These are phyloP conservation scores for Aspergillus sp. DNA, from an alignment of 2,329 filamentous ascomycete species.

Conservation along the genomic window DNA sequence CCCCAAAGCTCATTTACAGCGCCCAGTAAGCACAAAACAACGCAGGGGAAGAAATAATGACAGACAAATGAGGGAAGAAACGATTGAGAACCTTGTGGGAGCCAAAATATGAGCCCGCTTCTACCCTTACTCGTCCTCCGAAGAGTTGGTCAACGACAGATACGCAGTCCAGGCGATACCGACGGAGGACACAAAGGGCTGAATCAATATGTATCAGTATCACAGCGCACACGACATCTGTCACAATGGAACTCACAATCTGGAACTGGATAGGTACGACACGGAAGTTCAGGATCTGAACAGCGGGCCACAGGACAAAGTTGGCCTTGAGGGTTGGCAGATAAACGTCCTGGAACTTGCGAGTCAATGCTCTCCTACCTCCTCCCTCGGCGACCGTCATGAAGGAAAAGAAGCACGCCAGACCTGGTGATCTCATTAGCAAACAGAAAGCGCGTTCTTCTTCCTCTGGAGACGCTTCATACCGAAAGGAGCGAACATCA, in stretches of 20 bases:
- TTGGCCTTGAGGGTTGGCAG: conserved; percentile 93
- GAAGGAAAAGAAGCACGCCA: conserved; percentile 87
- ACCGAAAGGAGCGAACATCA: conserved; percentile 89
- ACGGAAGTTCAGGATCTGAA: conserved; percentile 96
- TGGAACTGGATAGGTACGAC: conserved; percentile 95
- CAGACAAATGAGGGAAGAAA: conserved; percentile 5
- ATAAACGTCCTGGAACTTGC: conserved; percentile 93
- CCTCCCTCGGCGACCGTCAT: conserved; percentile 97
- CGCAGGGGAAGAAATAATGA: conserved; percentile 6
- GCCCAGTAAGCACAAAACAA: conserved; percentile 16
- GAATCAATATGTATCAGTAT: conserved; percentile 7
- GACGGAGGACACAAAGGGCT: conserved; percentile 94
- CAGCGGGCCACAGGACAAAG: conserved; percentile 89
- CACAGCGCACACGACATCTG: background rate
- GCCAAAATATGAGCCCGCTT: background rate
- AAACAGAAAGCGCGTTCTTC: background rate
- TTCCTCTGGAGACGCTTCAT: conserved; percentile 30
- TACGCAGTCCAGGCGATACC: conserved; percentile 99
- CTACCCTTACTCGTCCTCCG: conserved; percentile 63
- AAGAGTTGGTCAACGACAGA: conserved; percentile 84
- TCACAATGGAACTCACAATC: conserved; percentile 65
- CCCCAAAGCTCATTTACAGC: conserved; percentile 15
- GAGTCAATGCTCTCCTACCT: conserved; percentile 71
- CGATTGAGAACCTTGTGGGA: conserved; percentile 5
- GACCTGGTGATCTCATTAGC: conserved; percentile 50